Base-by-base conservation (phyloP, 129 eudicot genomes). In the Flaveria brownii region DNA sequence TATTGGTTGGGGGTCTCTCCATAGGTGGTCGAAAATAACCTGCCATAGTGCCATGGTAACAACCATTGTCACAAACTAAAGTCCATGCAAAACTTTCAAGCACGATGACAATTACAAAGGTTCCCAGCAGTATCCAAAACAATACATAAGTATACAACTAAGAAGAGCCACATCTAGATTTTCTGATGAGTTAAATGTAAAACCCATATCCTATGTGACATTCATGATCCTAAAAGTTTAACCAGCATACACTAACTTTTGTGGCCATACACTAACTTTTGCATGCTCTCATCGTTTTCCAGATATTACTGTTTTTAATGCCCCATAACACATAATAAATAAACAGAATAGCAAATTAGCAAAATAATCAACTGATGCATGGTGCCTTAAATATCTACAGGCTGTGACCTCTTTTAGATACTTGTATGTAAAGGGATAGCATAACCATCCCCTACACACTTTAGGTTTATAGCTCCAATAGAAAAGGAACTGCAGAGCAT, bases 11-110 rank as follows among this genome's bases (percentile, higher is more conserved):
- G 39, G 92, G 88, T 79, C 90, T 86, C 80, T 92, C 96, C 68
- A 74, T 72, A 71, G 87, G 86, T 60, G 93, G 87, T 74, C 88
- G 85, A 78, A 76, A 85, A 88, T 84, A 90, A 65, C 90, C 98
- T 86, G 91, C 77, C 73, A 84, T 10, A 1, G 60, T 86, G 89
- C 77, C 73, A 84, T 13, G 2, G 60, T 23, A 55, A 64, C 15
- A 50, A 73, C 9, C 13, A 18, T 77, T 33, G 64, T 56, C 47
- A 69, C 14, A 68, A 69, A 67, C 81, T 55, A 23, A 28, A 42
- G 74, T 14, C 39, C 57, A 43, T 61, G 70, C 70, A 70, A 60
- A 28, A 70, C 71, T 59, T 78, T 60, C 42, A 30, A 61, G 68
- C 16, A 61, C 14, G 43, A 12, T 33, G 73, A 68, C 43, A 33